A percentile compares a stretch with the other conserved stretches of the same genome.
Conservation (phyloP, 257 asterid genomes). For the Coffea canephora region DNA sequence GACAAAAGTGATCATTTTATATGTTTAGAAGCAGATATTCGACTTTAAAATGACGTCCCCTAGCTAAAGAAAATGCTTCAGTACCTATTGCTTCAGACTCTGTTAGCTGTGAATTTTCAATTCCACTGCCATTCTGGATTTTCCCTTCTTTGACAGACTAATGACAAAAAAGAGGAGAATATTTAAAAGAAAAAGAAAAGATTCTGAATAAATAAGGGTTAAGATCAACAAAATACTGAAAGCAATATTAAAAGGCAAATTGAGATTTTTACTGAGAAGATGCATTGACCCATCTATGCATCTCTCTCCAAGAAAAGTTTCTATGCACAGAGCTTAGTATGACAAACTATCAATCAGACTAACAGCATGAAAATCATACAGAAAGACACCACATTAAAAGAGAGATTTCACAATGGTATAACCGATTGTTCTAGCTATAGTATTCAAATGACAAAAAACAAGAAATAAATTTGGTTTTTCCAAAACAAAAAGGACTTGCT, state of each 20-base stretch:
- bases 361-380: too few relatives aligned
- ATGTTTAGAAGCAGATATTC: not conserved
- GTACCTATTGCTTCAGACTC: constrained; percentile 41
- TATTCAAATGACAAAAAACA: too few relatives aligned
- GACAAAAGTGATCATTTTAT: constrained; percentile 2
- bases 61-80: constrained; percentile 4
- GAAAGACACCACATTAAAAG: too few relatives aligned
- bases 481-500: too few relatives aligned
- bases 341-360: too few relatives aligned
- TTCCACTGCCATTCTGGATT: constrained; percentile 21
- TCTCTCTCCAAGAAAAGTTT: too few relatives aligned
- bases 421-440: too few relatives aligned
- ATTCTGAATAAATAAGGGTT: not conserved
- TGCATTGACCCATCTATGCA: too few relatives aligned
- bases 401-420: too few relatives aligned
- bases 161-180: not conserved
- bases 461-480: too few relatives aligned
- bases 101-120: constrained; percentile 28
- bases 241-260: not conserved
- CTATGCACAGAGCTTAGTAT: too few relatives aligned
- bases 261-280: not conserved
- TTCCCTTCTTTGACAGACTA: too few relatives aligned
- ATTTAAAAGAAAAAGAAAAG: not conserved
- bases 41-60: not conserved
- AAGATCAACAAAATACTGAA: not conserved